These are phyloP conservation scores for Hypsizygus marmoreus DNA, from an alignment of 768 basidiomycete species.

Conservation along the genomic window DNA sequence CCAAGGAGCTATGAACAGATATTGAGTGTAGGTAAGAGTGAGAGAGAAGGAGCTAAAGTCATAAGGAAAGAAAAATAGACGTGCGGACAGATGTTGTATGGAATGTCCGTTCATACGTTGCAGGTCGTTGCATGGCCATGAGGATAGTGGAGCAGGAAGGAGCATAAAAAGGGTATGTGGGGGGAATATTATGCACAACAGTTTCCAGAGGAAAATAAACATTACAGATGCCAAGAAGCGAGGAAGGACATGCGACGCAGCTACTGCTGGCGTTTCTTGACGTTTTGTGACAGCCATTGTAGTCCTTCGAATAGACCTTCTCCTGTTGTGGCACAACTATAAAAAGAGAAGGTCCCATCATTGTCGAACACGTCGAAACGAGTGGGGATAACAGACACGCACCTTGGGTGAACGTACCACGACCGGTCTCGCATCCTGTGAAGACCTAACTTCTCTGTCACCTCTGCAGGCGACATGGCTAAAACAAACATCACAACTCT, in stretches of 20 bases:
- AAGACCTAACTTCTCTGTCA: conserved; percentile 94
- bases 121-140: conserved; percentile 41
- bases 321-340: conserved; percentile 92
- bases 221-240: conserved; percentile 21
- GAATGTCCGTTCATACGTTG: conserved; percentile 36
- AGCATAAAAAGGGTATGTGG: conserved; percentile 36
- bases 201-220: conserved; percentile 18
- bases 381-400: conserved; percentile 24
- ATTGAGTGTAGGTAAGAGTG: conserved; percentile 23
- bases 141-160: conserved; percentile 29
- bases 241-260: conserved; percentile 14
- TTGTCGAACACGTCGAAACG: conserved; percentile 2
- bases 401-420: conserved; percentile 99
- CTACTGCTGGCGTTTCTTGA: conserved; percentile 88
- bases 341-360: conserved; percentile 8
- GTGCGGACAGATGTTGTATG: conserved; percentile 29
- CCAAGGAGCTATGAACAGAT: conserved; percentile 21
- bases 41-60: conserved; percentile 28
- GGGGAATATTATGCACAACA: conserved; percentile 23
- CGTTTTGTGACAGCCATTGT: conserved; percentile 96
- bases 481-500: neutral
- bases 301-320: conserved; percentile 97
- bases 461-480: conserved; percentile 99
- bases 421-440: conserved; percentile 96
- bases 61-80: conserved; percentile 33